phyloP scores from a whole-genome alignment of 257 asterid species.

The Solanum chmielewskii region DNA sequence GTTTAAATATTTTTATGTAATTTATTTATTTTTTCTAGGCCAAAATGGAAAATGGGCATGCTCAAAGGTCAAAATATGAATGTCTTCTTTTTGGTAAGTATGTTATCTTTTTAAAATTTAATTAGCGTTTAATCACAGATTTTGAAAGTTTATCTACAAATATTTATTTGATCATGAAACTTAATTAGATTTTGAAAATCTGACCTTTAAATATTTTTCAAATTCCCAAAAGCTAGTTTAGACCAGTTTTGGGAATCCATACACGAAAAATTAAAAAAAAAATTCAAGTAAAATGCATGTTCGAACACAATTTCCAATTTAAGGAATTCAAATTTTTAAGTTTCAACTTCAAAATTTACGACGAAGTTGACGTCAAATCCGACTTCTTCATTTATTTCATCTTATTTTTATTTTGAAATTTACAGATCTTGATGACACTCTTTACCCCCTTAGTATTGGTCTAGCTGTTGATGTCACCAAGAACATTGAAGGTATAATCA shows the following conservation, averaged over 20 bases:
- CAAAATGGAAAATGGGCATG: conserved; percentile 64
- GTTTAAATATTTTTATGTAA: background rate
- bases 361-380: background rate
- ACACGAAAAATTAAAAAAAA: no score
- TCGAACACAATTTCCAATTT: no score
- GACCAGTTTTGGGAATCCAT: background rate
- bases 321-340: no score
- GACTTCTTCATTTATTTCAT: background rate
- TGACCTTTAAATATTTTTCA: background rate
- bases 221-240: background rate
- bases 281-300: background rate
- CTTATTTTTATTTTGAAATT: background rate
- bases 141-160: no score
- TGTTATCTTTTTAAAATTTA: background rate
- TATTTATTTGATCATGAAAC: background rate
- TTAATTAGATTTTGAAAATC: no score
- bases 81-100: conserved; percentile 79
- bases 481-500: conserved; percentile 56
- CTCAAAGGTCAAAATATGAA: conserved; percentile 60
- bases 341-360: no score
- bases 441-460: conserved; percentile 83
- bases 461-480: conserved; percentile 43
- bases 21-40: background rate
- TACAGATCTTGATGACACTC: conserved; percentile 88
- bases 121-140: no score